phyloP scores from a whole-genome alignment of 305 asterid genomes.

The Rubia balearica region DNA sequence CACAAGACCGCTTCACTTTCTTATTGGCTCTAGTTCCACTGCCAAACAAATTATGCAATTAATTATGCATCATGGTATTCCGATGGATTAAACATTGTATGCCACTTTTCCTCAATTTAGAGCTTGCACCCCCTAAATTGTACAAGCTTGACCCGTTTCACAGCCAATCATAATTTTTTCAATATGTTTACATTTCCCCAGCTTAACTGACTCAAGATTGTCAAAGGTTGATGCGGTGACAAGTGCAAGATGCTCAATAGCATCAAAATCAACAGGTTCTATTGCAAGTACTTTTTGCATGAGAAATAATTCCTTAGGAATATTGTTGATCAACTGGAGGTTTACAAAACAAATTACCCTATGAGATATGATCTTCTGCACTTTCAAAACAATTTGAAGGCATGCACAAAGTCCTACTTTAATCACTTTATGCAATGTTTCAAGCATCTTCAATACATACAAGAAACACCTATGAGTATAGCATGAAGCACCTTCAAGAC shows the following conservation, averaged over 20 bases:
- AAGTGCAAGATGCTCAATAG: slow-evolving; percentile 82
- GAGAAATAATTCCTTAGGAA: slow-evolving; percentile 89
- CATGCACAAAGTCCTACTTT: too few relatives aligned
- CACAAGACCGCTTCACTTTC: slow-evolving; percentile 50
- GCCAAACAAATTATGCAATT: too few relatives aligned
- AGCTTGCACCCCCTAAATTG: slow-evolving; percentile 86
- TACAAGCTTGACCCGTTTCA: slow-evolving; percentile 92
- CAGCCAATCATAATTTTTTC: slow-evolving; percentile 97
- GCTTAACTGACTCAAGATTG: slow-evolving; percentile 88
- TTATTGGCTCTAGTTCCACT: slow-evolving; percentile 84
- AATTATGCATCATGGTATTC: neutral
- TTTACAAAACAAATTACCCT: slow-evolving; percentile 95
- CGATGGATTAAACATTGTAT: too few relatives aligned
- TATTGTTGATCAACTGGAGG: slow-evolving; percentile 90
- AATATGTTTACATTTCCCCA: slow-evolving; percentile 78
- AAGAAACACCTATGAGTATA: slow-evolving; percentile 4
- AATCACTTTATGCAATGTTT: too few relatives aligned
- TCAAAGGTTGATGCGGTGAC: slow-evolving; percentile 97
- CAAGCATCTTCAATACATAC: too few relatives aligned
- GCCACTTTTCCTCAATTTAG: too few relatives aligned
- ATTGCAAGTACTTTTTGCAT: slow-evolving; percentile 86
- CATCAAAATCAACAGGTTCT: slow-evolving; percentile 97
- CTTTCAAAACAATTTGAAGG: slow-evolving; percentile 13
- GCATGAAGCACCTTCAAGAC: too few relatives aligned
- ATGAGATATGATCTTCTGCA: slow-evolving; percentile 76